Base-by-base conservation (phyloP, 192 early-diverging fungal species). In the Diversispora epigaea region DNA sequence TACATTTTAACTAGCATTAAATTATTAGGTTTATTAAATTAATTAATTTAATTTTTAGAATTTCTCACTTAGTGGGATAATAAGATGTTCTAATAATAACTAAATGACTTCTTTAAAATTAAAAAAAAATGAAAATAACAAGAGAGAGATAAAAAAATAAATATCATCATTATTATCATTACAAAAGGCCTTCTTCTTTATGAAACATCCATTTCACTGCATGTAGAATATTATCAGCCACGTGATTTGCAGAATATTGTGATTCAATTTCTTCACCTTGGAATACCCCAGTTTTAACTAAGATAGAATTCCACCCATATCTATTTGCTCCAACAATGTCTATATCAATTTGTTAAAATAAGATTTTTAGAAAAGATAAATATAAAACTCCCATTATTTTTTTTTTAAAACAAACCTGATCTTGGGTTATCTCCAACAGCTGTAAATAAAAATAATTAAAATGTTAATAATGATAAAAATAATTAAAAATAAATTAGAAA, bases 261-360 rank as follows among this genome's bases (percentile, higher is more conserved):
- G 68, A 50, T 44, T 87, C 84, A 66, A 91, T 91, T 14, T 84
- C 77, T 8, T 81, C 70, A 14, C 86, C 88, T 6, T 79, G 60
- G 69, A 89, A 92, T 17, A 93, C 84, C 50, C 92, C 92, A 0
- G 92, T 92, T 63, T 84, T 83, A 47, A 93, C 91, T 25, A 92
- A 77, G 11, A 93, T 77, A 22, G 88, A 89, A 39, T 86, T 84
- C 92, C 92, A 93, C 0, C 90, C 90, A 47, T 90, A 81, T 2
- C 77, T 85, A 68, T 90, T 91, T 9, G 92, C 92, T 1, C 92
- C 92, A 6, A 84, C 86, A 76, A 93, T 91, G 76, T 93, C 92
- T 3, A 91, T 84, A 3, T 85, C 85, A 8, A 88, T 90, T 69
- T 91, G 89, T 72, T 91, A 89, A 44, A 91, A 32, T 32, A 32